A percentile compares a stretch with the other conserved stretches of the same genome.
Evolutionary conservation across 257 asterid genomes (phyloP).

Genomic region (Solanum paucissectum): DNA sequence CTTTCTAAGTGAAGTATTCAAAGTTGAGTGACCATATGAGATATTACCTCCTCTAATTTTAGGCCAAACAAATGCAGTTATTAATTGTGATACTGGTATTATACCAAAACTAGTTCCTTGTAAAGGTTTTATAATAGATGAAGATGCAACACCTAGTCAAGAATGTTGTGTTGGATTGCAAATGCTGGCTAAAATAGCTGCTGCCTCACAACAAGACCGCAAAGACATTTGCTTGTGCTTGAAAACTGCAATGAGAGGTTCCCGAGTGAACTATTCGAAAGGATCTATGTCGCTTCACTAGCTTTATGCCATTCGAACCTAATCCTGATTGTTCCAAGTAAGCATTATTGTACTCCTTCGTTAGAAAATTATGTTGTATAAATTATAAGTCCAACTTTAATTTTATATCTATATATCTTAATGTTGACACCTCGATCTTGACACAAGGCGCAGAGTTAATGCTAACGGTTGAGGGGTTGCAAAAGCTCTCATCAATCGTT

Average conservation of each 20-base stretch:
- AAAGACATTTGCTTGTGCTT: background rate
- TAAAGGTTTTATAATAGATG: background rate
- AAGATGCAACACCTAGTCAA: background rate
- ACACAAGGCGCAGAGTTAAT: too few relatives aligned
- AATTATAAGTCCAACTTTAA: too few relatives aligned
- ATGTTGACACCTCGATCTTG: too few relatives aligned
- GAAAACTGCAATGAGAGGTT: background rate
- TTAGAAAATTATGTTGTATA: too few relatives aligned
- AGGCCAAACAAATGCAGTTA: background rate
- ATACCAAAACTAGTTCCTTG: background rate
- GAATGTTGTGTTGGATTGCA: background rate
- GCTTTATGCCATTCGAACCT: background rate
- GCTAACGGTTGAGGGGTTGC: too few relatives aligned
- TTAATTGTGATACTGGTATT: background rate
- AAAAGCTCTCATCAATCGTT: too few relatives aligned
- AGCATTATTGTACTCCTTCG: fast-evolving
- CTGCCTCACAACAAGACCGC: background rate
- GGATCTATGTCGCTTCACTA: too few relatives aligned
- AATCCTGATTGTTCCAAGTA: background rate
- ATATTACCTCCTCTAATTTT: background rate
- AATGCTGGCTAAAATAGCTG: background rate
- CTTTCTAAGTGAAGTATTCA: too few relatives aligned
- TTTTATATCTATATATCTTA: too few relatives aligned
- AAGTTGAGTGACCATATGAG: too few relatives aligned
- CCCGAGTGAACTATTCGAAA: background rate